A percentile compares a stretch with the other conserved stretches of the same genome.
Evolutionary conservation across 345 rosid genomes (phyloP).

Genomic region (Fremontodendron californicum): DNA sequence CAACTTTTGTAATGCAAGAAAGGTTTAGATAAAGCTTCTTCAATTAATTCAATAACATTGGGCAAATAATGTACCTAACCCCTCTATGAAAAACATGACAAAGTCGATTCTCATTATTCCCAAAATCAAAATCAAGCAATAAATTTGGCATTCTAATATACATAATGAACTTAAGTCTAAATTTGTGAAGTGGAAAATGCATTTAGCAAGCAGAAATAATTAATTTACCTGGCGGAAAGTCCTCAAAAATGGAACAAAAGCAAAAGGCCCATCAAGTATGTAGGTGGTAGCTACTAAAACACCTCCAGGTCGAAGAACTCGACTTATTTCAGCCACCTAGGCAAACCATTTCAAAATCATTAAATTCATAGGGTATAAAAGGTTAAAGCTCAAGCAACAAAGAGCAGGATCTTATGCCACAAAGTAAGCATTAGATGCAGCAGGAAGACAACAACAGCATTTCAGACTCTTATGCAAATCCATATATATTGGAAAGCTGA

Average conservation of each 20-base stretch:
- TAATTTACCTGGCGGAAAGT: conserved; percentile 48
- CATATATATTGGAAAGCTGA: background rate
- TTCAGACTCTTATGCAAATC: background rate
- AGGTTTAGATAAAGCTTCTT: background rate
- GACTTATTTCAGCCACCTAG: conserved; percentile 84
- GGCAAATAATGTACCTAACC: background rate
- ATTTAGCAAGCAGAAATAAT: conserved; percentile 13
- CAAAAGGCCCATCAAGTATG: conserved; percentile 57
- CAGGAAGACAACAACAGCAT: background rate
- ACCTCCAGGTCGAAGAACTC: conserved; percentile 80
- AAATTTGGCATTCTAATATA: background rate
- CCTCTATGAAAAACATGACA: background rate
- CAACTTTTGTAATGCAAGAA: background rate
- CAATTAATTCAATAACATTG: background rate
- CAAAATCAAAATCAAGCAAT: background rate
- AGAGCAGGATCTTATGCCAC: background rate
- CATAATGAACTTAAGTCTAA: background rate
- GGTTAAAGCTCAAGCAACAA: background rate
- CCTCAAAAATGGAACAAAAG: conserved; percentile 43
- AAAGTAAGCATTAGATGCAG: background rate
- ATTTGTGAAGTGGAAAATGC: background rate
- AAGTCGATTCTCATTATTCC: background rate
- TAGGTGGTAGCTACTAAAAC: conserved; percentile 73
- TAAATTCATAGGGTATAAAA: background rate
- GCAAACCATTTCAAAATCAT: conserved; percentile 8